Conservation (phyloP, 139 green algal species). For the Chlorella ohadii region DNA sequence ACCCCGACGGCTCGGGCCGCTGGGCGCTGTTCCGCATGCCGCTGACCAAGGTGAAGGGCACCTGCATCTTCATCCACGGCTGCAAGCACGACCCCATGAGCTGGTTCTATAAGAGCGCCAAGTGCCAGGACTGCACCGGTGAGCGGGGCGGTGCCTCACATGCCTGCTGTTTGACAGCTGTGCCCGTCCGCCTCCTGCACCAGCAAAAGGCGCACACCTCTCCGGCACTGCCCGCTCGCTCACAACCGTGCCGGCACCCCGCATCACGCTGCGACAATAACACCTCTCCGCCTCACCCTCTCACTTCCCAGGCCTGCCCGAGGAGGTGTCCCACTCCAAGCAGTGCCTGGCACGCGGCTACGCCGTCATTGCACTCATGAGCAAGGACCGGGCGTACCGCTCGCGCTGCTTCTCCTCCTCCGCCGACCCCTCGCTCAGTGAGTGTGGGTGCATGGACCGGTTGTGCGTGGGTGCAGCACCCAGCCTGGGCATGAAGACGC, state of each 20-base stretch:
- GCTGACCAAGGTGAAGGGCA: not conserved
- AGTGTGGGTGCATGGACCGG: not conserved
- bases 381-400: not conserved
- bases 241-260: no score
- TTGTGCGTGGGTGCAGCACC: no score
- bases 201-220: no score
- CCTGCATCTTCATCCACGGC: conserved; percentile 8
- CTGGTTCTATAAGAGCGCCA: conserved; percentile 10
- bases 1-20: not conserved
- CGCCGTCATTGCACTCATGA: not conserved
- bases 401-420: conserved; percentile 8
- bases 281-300: no score
- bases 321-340: conserved; percentile 16
- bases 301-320: conserved; percentile 12
- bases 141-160: not conserved
- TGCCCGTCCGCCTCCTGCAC: not conserved
- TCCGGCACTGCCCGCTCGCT: no score
- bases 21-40: not conserved
- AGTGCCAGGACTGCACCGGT: conserved; percentile 4
- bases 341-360: conserved; percentile 11
- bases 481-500: no score
- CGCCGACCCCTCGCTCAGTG: not conserved
- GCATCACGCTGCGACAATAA: no score
- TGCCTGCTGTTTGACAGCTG: no score
- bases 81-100: conserved; percentile 10